Base-by-base conservation (phyloP, 805 yeast species). In the Lachancea lanzarotensis region DNA sequence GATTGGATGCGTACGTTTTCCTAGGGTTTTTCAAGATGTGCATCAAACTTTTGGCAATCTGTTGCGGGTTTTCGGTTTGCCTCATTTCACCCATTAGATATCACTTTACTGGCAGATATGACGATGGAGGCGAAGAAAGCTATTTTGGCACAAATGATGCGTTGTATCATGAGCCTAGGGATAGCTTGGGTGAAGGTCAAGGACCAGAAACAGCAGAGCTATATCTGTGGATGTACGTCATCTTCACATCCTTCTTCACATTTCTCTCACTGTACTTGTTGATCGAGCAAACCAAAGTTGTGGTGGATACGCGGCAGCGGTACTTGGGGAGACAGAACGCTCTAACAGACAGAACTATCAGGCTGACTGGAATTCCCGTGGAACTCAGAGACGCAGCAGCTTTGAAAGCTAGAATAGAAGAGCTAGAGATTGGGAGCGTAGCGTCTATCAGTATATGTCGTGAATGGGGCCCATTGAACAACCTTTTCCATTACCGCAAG, bases 1-100 rank as follows among this genome's bases (percentile, higher is more conserved):
- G 98, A 0, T 66, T 91, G 36, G 98, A 91, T 67, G 97, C 97
- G 0, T 89, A 77, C 66, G 98, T 93, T 39, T 91, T 86, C 57
- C 66, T 91, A 27, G 89, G 89, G 3, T 90, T 91, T 61, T 93
- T 93, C 74, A 82, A 85, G 49, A 86, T 89, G 85, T 77, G 93
- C 49, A 85, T 90, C 40, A 78, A 79, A 59, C 68, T 86, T 8
- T 64, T 91, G 19, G 65, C 77, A 2, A 66, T 76, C 1, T 82
- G 89, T 57, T 74, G 86, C 38, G 46, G 85, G 2, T 78, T 86
- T 55, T 89, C 95, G 1, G 68, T 84, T 9, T 67, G 79, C 4
- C 73, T 91, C 2, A 84, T 91, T 17, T 83, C 95, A 0, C 98
- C 98, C 0, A 74, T 93, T 3, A 65, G 97, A 44, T 84, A 81